A percentile compares a stretch with the other conserved stretches of the same genome.
phyloP scores from a whole-genome alignment of 345 rosid genomes.

The Rhizophora mangle region DNA sequence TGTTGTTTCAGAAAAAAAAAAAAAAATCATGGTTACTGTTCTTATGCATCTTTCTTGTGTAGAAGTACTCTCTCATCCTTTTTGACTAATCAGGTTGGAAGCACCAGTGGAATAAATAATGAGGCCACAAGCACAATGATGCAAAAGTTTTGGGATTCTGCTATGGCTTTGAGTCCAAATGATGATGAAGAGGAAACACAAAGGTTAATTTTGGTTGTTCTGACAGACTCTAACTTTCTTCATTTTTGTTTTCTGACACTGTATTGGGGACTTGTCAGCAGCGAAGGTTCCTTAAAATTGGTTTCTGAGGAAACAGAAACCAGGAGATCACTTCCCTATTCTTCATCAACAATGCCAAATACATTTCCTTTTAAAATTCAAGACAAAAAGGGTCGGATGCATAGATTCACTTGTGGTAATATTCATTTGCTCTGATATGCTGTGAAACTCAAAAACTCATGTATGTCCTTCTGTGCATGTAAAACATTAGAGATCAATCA shows the following conservation, averaged over 20 bases:
- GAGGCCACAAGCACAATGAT: conserved; percentile 81
- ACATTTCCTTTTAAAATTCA: conserved; percentile 78
- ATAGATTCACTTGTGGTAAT: conserved; percentile 90
- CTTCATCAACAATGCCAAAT: conserved; percentile 39
- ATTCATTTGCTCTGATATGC: conserved; percentile 2
- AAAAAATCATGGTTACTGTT: background rate
- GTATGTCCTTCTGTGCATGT: too few relatives aligned
- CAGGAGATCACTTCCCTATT: conserved; percentile 51
- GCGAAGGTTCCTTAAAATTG: conserved; percentile 80
- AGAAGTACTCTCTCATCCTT: background rate
- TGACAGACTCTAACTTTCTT: conserved; percentile 10
- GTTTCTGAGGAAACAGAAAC: conserved; percentile 75
- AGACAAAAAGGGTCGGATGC: conserved; percentile 81
- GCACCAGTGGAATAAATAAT: conserved; percentile 56
- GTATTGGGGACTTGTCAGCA: conserved; percentile 31
- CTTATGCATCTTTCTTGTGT: background rate
- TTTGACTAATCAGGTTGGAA: conserved; percentile 61
- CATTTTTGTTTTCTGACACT: conserved; percentile 14
- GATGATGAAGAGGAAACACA: conserved; percentile 85
- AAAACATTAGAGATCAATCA: too few relatives aligned
- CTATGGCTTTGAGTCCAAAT: conserved; percentile 69
- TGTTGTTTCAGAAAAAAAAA: too few relatives aligned
- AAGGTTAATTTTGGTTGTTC: conserved; percentile 45
- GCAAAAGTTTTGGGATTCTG: conserved; percentile 99
- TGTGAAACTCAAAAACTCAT: too few relatives aligned